Base-by-base conservation (phyloP, 495 filamentous ascomycete genomes). In the Jackrogersella minutella region DNA sequence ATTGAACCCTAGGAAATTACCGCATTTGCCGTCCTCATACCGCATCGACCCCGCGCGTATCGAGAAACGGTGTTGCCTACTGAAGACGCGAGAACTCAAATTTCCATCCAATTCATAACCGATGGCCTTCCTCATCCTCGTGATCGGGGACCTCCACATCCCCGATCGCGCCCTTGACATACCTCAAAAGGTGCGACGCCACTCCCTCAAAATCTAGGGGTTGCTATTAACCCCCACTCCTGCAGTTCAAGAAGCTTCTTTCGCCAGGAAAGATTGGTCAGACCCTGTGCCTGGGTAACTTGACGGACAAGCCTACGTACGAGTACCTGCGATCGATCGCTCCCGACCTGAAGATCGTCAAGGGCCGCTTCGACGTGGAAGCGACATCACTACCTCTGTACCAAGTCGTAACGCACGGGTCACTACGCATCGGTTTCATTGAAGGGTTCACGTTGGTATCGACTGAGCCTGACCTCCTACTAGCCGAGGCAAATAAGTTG, bases 201-300 rank as follows among this genome's bases (percentile, higher is more conserved):
- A 5, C 44, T 53, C 28, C 8, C 17, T 44, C 28, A 9, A 16
- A 8, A 16, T 44, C 14, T n/a, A 6, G 28, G 28, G 14, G 31
- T 2, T 36, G 10, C 26, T 43, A 47, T 58, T 74, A 54, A 44
- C 57, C 50, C 26, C 3, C 36, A 3, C 33, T 13, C 49, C 44
- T 31, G 36, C 77, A 98, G 93, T 99, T 99, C 86, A 93, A 92
- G 74, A 98, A 97, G 76, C 95, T 99, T 77, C 88, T 99, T 68
- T 91, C 93, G 10, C 95, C 96, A 8, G 96, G 96, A 71, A 98
- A 98, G 81, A 99, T 99, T 73, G 91, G 90, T 62, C 95, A 99
- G 77, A 98, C 93, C 44, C 87, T 99, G 62, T 98, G 95, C 78
- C 88, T 99, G 8, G 95, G 95, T 58, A 99, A 99, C 81, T 86